Evolutionary conservation across 2,329 filamentous ascomycete species (phyloP).

Genomic region (Beauveria sp.): DNA sequence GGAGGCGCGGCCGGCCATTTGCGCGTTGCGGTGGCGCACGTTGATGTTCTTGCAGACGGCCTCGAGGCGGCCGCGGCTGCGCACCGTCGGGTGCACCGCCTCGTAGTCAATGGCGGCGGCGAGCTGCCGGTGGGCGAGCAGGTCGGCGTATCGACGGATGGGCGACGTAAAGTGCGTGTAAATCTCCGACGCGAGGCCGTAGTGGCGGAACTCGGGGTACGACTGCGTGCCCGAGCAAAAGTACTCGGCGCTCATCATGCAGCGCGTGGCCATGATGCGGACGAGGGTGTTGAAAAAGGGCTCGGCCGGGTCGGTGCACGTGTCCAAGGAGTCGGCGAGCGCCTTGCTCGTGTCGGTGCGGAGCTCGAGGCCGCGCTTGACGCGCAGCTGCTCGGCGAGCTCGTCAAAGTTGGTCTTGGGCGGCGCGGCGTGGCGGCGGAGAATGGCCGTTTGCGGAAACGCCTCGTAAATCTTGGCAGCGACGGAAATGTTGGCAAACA

Average conservation of each 20-base stretch:
- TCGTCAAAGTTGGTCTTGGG: conserved; percentile 97
- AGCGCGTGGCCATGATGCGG: conserved; percentile 93
- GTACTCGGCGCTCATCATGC: conserved; percentile 99
- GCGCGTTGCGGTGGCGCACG: conserved; percentile 90
- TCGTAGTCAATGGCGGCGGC: conserved; percentile 94
- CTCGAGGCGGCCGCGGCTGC: conserved; percentile 78
- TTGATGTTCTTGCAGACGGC: conserved; percentile 98
- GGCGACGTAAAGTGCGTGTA: conserved; percentile 99
- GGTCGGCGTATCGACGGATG: conserved; percentile 94
- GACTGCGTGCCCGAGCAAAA: conserved; percentile 92
- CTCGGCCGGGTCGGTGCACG: conserved; percentile 68
- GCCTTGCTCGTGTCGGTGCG: conserved; percentile 81
- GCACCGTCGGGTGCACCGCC: conserved; percentile 70
- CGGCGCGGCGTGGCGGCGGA: conserved; percentile 84
- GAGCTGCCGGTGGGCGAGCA: conserved; percentile 88
- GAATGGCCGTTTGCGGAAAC: conserved; percentile 90
- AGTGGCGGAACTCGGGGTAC: conserved; percentile 92
- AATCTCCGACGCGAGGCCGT: conserved; percentile 90
- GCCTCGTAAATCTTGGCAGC: conserved; percentile 82
- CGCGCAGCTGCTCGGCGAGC: conserved; percentile 79
- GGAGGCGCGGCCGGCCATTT: conserved; percentile 86
- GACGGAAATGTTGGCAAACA: conserved; percentile 94
- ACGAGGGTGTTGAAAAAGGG: conserved; percentile 98
- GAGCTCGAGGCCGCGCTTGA: conserved; percentile 75
- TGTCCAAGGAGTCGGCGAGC: conserved; percentile 87